These are phyloP conservation scores for Saturnispora ahearnii DNA, from an alignment of 805 yeast genomes.

Conservation along the genomic window DNA sequence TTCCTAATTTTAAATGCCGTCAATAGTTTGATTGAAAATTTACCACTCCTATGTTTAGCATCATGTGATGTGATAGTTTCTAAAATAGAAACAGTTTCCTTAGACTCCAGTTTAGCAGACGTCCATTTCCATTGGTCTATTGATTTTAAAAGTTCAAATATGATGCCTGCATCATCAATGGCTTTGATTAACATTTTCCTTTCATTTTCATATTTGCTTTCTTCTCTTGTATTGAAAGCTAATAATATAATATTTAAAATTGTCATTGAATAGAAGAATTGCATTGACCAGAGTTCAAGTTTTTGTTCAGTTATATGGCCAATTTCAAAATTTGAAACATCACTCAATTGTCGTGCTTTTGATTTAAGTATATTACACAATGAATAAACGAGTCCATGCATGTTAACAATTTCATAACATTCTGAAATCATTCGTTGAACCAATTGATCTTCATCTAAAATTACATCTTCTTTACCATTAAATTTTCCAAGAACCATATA, in stretches of 20 bases:
- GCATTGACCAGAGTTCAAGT: slow-evolving; percentile 18
- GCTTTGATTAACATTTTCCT: slow-evolving; percentile 6
- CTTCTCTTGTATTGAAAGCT: slow-evolving; percentile 10
- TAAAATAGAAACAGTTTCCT: slow-evolving; percentile 11
- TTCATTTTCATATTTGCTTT: slow-evolving; percentile 4
- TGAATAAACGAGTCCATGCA: slow-evolving; percentile 10
- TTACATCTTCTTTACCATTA: slow-evolving; percentile 5
- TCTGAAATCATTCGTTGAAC: slow-evolving; percentile 18
- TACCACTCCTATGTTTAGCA: slow-evolving; percentile 12
- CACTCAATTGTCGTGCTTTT: slow-evolving; percentile 15
- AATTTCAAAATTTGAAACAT: slow-evolving; percentile 14
- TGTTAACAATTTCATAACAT: slow-evolving; percentile 16
- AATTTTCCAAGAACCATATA: slow-evolving; percentile 13
- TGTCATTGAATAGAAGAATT: slow-evolving; percentile 25
- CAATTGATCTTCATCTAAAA: slow-evolving; percentile 15
- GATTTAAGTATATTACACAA: slow-evolving; percentile 7
- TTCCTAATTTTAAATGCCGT: slow-evolving; percentile 43
- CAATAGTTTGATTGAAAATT: slow-evolving; percentile 17
- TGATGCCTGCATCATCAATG: slow-evolving; percentile 28
- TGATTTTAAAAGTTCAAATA: slow-evolving; percentile 37
- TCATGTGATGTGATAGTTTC: slow-evolving; percentile 10
- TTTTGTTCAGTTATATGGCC: slow-evolving; percentile 3
- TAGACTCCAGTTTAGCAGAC: slow-evolving; percentile 19
- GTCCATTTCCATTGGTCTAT: slow-evolving; percentile 65
- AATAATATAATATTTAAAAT: slow-evolving; percentile 19